phyloP scores from a whole-genome alignment of 2,329 filamentous ascomycete species.

The Hymenoscyphus infarciens region DNA sequence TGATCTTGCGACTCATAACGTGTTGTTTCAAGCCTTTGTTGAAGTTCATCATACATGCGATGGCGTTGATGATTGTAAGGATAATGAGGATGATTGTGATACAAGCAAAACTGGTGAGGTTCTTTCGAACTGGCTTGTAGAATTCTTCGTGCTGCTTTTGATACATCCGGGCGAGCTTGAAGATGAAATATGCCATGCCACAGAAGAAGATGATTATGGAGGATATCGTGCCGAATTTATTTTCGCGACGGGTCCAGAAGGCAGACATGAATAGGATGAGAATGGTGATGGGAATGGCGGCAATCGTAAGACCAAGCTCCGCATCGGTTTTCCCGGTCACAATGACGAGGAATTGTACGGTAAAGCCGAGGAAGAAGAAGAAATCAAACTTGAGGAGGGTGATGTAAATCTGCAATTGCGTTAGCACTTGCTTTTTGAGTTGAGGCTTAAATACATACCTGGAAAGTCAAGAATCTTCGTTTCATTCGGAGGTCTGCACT shows the following conservation, averaged over 20 bases:
- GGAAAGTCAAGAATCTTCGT: conserved; percentile 91
- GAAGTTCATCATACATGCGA: conserved; percentile 88
- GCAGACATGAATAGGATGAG: conserved; percentile 81
- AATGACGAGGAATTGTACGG: conserved; percentile 94
- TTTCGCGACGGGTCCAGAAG: conserved; percentile 81
- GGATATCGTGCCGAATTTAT: conserved; percentile 68
- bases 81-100: conserved; percentile 88
- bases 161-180: conserved; percentile 97
- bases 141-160: conserved; percentile 53
- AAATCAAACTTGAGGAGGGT: conserved; percentile 98
- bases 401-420: conserved; percentile 77
- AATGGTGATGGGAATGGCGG: conserved; percentile 88
- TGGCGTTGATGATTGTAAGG: conserved; percentile 81
- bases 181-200: conserved; percentile 91
- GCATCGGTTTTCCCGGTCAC: conserved; percentile 65
- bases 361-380: conserved; percentile 99
- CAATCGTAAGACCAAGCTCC: conserved; percentile 84
- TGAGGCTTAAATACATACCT: conserved; percentile 53
- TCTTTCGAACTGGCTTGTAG: conserved; percentile 78
- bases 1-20: conserved; percentile 58
- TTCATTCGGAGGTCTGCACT: conserved; percentile 97
- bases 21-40: conserved; percentile 84
- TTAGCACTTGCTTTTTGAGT: conserved; percentile 13
- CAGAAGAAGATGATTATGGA: conserved; percentile 86
- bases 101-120: conserved; percentile 88